Base-by-base conservation (phyloP, 352 stramenopile genomes). In the Globisporangium solare region DNA sequence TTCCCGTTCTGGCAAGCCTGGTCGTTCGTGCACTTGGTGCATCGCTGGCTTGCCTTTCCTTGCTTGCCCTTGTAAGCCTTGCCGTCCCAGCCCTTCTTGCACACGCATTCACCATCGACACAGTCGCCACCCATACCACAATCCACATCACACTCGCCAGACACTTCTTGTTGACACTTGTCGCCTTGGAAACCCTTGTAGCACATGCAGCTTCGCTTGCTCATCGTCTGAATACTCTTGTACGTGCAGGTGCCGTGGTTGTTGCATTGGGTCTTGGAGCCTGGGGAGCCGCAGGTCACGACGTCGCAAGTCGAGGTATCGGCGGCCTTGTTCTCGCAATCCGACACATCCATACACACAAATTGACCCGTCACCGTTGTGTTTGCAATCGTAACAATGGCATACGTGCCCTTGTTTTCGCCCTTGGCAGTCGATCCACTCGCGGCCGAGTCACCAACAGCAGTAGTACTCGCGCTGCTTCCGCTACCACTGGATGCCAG, bases 181-280 rank as follows among this genome's bases (percentile, higher is more conserved):
- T 60, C 46, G 49, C 68, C 68, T 39, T 47, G 47, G 51, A 60
- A 75, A 17, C 68, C 68, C 50, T 63, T 68, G 60, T 83, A 64
- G 52, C 77, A 89, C 53, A 81, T 79, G 61, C 77, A 89, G 15
- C 31, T 65, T 27, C 76, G 74, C 47, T 74, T 83, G 45, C 47
- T 76, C 53, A 87, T 85, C 47, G 72, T 81, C 61, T 76, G 73
- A 47, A 78, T 79, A 46, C 61, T 75, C 51, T 76, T 73, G 73
- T 89, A 89, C 54, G 79, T 83, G 66, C 79, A 89, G 6, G 79
- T 89, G 20, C 79, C 79, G 51, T 87, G 79, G 64, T 89, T 77
- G 27, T 75, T 86, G 70, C 76, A 87, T 32, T 76, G 67, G 31
- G 66, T 66, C 43, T 78, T 81, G 6, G 68, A 74, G 56, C 56